Evolutionary conservation across 2,329 filamentous ascomycete species (phyloP), one percentile per base, ranked within the genome.

Genomic region (Amphichorda felina): DNA sequence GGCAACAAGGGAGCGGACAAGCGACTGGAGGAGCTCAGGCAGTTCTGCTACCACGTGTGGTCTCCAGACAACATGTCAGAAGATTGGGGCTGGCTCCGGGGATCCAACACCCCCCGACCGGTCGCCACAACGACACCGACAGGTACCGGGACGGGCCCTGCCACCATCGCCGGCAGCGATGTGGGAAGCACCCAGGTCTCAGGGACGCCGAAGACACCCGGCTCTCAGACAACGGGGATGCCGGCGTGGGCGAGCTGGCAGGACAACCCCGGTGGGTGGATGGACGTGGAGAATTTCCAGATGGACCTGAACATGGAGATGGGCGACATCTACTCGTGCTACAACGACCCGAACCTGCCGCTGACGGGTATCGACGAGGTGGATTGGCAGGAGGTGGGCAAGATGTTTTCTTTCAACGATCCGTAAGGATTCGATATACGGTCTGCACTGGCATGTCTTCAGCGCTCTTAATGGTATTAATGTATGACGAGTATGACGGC

Each of bases 361-460:
- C 32, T 52, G 30, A 51, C 49, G 2, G 49, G 49, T n/a, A 47
- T 51, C 19, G 49, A 52, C 35, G 43, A 50, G 11, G 34, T 49
- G 25, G 49, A 52, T 16, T 52, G 49, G 49, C 45, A 43, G 2
- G 47, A 50, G 31, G 37, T 51, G 24, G 47, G 45, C 4, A 52
- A 50, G 37, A 46, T 51, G 39, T 51, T 52, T 31, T 29, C 24
- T 13, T n/a, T 40, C 18, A 36, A 35, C 15, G 22, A 34, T 4
- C 8, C 15, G n/a, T 32, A 26, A 18, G 8, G 28, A 24, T 24
- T 6, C 21, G 21, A 10, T 24, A 24, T 24, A 6, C 6, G 6
- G 21, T 6, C 6, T 24, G 10, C 21, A 24, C 21, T 10, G 21
- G 10, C 21, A 24, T 24, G 21, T n/a, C n/a, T n/a, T n/a, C n/a